Conservation (phyloP, 352 stramenopile species). For the Thalassiosira hispida region DNA sequence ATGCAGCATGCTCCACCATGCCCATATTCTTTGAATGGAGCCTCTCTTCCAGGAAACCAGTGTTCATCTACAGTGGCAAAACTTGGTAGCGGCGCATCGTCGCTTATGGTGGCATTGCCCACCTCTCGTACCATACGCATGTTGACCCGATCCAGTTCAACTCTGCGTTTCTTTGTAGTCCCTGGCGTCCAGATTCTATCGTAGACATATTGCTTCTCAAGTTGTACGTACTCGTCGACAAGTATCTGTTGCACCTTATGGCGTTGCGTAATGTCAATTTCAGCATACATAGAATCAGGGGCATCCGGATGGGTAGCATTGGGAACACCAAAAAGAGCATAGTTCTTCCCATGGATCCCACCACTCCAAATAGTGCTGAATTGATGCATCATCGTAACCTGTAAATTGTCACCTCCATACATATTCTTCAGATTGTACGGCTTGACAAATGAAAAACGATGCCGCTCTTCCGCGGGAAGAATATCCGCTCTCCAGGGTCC, state of each 20-base stretch:
- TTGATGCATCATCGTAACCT: conserved; percentile 24
- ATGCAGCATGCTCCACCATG: conserved; percentile 52
- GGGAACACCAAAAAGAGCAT: conserved; percentile 38
- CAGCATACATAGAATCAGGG: conserved; percentile 31
- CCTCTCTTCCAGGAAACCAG: conserved; percentile 35
- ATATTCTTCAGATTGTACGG: conserved; percentile 38
- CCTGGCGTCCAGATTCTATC: conserved; percentile 28
- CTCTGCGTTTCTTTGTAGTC: conserved; percentile 12
- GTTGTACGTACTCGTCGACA: conserved; percentile 18
- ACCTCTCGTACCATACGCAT: conserved; percentile 25
- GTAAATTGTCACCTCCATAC: conserved; percentile 37
- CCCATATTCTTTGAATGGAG: conserved; percentile 40
- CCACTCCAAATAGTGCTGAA: conserved; percentile 53
- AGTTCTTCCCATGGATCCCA: conserved; percentile 44
- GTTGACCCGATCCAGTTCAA: conserved; percentile 24
- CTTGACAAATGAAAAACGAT: no score
- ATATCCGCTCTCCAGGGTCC: no score
- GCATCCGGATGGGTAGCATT: conserved; percentile 29
- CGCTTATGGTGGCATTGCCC: conserved; percentile 25
- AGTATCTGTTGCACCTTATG: conserved; percentile 37
- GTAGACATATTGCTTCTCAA: conserved; percentile 18
- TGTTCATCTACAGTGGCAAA: conserved; percentile 42
- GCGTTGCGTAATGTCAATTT: conserved; percentile 39
- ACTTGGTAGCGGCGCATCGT: conserved; percentile 23
- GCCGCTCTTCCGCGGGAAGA: no score